Evolutionary conservation across 768 basidiomycete species (phyloP).

Genomic region (Boletus rubroflammeus): DNA sequence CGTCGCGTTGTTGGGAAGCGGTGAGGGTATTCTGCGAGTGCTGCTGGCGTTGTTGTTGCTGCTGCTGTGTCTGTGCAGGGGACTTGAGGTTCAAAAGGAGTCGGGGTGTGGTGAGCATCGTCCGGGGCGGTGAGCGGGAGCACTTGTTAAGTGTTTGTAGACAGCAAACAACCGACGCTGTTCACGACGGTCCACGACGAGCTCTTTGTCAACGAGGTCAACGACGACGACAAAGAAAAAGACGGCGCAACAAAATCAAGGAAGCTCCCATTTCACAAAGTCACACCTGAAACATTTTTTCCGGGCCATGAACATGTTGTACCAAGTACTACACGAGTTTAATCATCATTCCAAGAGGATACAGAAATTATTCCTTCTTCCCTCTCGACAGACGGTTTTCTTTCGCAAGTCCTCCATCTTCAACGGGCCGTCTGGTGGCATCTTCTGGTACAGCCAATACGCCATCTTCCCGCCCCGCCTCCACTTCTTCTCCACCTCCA

Average conservation of each 20-base stretch:
- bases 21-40: conserved; percentile 29
- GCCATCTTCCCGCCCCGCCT: conserved; percentile 76
- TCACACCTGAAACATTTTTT: background rate
- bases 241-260: conserved; percentile 7
- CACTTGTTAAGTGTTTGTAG: conserved; percentile 26
- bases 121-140: conserved; percentile 16
- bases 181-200: conserved; percentile 8
- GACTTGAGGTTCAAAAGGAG: conserved; percentile 33
- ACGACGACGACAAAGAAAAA: conserved; percentile 11
- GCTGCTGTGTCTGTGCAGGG: conserved; percentile 21
- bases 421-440: background rate
- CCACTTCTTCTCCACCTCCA: conserved; percentile 55
- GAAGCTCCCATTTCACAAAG: conserved; percentile 2
- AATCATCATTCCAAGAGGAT: conserved; percentile 39
- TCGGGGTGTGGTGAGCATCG: conserved; percentile 34
- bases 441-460: conserved; percentile 78
- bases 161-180: conserved; percentile 32
- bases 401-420: conserved; percentile 36
- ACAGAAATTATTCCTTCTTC: conserved; percentile 78
- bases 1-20: conserved; percentile 26
- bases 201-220: conserved; percentile 4
- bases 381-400: conserved; percentile 60
- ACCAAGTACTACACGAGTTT: background rate
- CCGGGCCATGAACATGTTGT: background rate
- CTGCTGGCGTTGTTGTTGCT: conserved; percentile 24